Base-by-base conservation (phyloP, 1,284 basidiomycete species). In the Phellinidium pouzarii region DNA sequence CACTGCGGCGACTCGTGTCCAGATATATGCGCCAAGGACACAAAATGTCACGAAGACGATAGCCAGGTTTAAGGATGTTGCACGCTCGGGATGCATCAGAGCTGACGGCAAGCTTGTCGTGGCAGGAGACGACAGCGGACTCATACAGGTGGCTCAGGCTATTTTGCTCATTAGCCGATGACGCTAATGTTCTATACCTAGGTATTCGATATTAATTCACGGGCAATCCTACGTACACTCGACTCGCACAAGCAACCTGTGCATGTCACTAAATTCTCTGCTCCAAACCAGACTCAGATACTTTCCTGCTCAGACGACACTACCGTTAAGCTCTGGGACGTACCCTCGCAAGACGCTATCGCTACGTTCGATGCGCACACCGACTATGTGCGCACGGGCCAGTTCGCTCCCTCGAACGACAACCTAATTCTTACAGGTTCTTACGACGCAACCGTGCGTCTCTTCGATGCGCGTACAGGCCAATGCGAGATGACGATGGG, bases 301-400 rank as follows among this genome's bases (percentile, higher is more conserved):
- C 78, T 99, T 37, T 94, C 95, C 3, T 95, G 93, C 59, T 97
- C 94, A 1, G 96, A 99, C 68, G 96, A 99, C 67, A 89, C 89
- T 3, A 95, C 93, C 9, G 91, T 92, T 48, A 87, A 87, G 66
- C 73, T 99, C 2, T 98, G 94, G 91, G 96, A 99, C 68, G 82
- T 99, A 5, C 91, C 95, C 6, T 94, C 94, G 4, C 88, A 97
- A 66, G 76, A 84, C 1, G 76, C 84, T 25, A 70, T 95, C 47
- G 75, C 80, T 22, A 91, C 89, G 12, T 93, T 99, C 63, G 73
- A 77, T 23, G 79, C 84, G 27, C 95, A 99, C 65, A 82, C 87
- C 27, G 96, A 99, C 71, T 99, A 99, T 65, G 93, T 99, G 58
- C 91, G 96, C 19, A 82, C 94, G 0, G 95, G 91, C 2, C 80